Conservation (phyloP, 2,329 filamentous ascomycete genomes). For the Malbranchea cinnamomea region DNA sequence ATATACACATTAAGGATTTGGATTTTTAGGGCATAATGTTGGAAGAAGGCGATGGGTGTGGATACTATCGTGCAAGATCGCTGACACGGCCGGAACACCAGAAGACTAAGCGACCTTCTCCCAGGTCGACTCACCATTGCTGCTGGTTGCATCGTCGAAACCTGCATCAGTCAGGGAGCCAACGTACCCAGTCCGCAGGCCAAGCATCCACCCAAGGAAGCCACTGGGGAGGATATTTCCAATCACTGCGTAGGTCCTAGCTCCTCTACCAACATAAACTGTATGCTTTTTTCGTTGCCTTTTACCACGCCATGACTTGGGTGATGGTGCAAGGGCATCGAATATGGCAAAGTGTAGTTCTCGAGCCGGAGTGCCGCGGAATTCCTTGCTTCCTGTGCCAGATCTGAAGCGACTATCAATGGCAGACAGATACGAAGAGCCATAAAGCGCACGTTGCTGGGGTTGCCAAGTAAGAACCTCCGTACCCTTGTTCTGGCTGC, state of each 20-base stretch:
- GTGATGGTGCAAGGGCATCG: constrained; percentile 56
- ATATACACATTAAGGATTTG: too few species aligned
- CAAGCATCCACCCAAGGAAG: constrained; percentile 89
- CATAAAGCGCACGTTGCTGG: constrained; percentile 38
- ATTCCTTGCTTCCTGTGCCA: constrained; percentile 21
- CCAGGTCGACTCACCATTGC: constrained; percentile 23
- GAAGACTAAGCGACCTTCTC: constrained; percentile 18
- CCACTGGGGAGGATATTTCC: constrained; percentile 63
- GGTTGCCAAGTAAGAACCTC: constrained; percentile 47
- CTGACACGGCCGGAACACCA: too few species aligned
- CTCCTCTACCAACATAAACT: constrained; percentile 71
- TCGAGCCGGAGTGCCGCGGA: constrained; percentile 55
- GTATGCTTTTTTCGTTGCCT: constrained; percentile 34
- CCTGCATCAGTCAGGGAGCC: constrained; percentile 6
- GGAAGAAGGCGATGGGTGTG: too few species aligned
- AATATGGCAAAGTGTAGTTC: constrained; percentile 79
- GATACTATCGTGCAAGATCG: too few species aligned
- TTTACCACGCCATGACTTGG: constrained; percentile 25
- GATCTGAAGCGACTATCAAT: constrained; percentile 27
- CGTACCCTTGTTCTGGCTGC: constrained; percentile 30
- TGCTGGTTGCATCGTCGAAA: constrained; percentile 13
- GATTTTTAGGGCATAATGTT: too few species aligned
- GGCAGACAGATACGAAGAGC: constrained; percentile 27
- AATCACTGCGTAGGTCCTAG: constrained; percentile 69
- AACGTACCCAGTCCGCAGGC: constrained; percentile 37